Base-by-base conservation (phyloP, 352 stramenopile genomes). In the Pythium vanterpoolii region DNA sequence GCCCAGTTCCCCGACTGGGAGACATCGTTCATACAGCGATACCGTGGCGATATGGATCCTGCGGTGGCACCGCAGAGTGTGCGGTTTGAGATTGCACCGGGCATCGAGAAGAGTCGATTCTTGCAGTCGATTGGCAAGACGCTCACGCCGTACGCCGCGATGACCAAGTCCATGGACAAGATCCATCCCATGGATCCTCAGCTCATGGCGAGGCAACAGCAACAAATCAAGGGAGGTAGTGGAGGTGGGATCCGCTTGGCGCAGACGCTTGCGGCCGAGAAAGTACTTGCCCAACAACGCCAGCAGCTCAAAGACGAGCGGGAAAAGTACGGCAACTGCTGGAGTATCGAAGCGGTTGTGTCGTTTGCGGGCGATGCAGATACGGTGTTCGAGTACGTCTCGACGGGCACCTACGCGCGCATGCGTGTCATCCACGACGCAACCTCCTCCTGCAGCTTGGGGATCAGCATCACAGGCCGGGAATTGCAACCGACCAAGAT, bases 51-150 rank as follows among this genome's bases (percentile, higher is more conserved):
- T 57, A 36, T 86, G 14, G 65, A 86, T 18, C 33, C 27, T 24
- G 57, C 34, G 4, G 26, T 53, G 21, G 26, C 47, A 3, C 70
- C 77, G 3, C 57, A 75, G 34, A 75, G 69, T 4, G 53, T 83
- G 30, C 62, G 75, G 9, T 89, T 88, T 39, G 58, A 76, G 16
- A 65, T 90, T 16, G 71, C 55, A 14, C 56, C 75, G 33, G 71
- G 66, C 0, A 77, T 93, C 64, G 71, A 93, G 27, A 69, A 71
- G 42, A 64, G 67, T 5, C 74, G 77, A 4, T 93, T 93, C 38
- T 49, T 84, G 21, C 72, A 77, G 36, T 52, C 83, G 1, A 64
- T 85, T 7, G 63, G 56, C 0, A 69, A 64, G 26, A 73, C 67
- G 0, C 53, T 90, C 30, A 90, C 78, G 30, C 81, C 81, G 14